Evolutionary conservation across 805 yeast species (phyloP).

Genomic region (Jamesozyma piceae): DNA sequence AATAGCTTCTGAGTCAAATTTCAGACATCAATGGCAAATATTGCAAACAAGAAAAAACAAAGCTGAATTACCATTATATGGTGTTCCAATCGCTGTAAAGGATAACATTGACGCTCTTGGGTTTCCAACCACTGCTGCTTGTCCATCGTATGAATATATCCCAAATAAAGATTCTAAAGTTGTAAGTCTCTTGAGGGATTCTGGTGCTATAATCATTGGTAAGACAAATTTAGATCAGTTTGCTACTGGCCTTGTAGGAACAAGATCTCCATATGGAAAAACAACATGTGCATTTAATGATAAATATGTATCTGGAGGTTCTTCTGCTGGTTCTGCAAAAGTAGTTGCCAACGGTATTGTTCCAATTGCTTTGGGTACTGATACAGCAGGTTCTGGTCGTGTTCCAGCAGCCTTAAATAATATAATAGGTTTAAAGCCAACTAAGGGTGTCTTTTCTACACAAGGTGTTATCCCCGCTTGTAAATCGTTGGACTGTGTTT

Average conservation of each 20-base stretch:
- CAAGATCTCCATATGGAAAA: constrained; percentile 89
- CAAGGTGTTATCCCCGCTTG: constrained; percentile 97
- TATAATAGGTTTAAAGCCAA: constrained; percentile 84
- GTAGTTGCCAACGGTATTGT: constrained; percentile 85
- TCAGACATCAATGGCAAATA: constrained; percentile 69
- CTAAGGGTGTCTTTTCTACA: constrained; percentile 79
- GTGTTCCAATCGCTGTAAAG: constrained; percentile 91
- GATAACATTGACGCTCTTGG: constrained; percentile 88
- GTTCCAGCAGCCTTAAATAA: constrained; percentile 95
- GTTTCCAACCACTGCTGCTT: constrained; percentile 86
- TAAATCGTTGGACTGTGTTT: constrained; percentile 85
- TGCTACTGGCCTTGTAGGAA: constrained; percentile 95
- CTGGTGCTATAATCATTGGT: constrained; percentile 90
- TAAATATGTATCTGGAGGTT: constrained; percentile 86
- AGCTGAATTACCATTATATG: constrained; percentile 58
- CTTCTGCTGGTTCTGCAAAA: constrained; percentile 91
- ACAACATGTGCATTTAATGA: constrained; percentile 71
- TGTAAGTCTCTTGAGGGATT: constrained; percentile 62
- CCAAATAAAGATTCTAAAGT: constrained; percentile 70
- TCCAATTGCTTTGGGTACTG: constrained; percentile 87
- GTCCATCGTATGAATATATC: constrained; percentile 68
- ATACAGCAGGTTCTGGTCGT: constrained; percentile 96
- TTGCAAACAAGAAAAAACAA: constrained; percentile 55
- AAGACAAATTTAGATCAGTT: constrained; percentile 94
- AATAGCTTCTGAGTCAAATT: constrained; percentile 49